Percentiles rank a stretch among this genome's conserved stretches.
Evolutionary conservation across 352 stramenopile genomes (phyloP).

Genomic region (Aphanomyces stellatus): DNA sequence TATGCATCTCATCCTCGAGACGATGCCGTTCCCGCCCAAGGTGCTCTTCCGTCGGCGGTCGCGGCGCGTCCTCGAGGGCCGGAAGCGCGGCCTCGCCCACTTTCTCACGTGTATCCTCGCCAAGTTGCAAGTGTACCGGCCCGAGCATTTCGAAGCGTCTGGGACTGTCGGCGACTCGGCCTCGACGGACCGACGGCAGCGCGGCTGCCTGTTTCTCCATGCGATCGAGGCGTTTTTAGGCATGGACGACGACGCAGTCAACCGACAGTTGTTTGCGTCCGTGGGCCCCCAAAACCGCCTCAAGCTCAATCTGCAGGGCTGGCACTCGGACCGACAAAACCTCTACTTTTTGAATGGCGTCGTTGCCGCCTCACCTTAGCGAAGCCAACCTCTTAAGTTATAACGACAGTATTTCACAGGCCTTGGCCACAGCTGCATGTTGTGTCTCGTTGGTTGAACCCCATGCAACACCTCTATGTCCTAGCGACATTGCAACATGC

Average conservation of each 20-base stretch:
- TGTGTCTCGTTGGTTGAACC: no score
- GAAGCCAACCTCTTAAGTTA: not conserved
- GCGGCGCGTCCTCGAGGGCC: constrained; percentile 25
- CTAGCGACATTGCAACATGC: no score
- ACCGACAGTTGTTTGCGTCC: constrained; percentile 20
- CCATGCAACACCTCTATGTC: no score
- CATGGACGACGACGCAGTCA: constrained; percentile 22
- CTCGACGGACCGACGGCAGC: not conserved
- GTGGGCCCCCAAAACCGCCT: constrained; percentile 22
- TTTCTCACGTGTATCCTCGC: constrained; percentile 30
- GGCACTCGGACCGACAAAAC: constrained; percentile 35
- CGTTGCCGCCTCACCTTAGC: not conserved
- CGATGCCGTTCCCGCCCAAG: constrained; percentile 42
- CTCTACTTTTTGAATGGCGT: constrained; percentile 22
- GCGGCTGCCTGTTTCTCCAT: constrained; percentile 17
- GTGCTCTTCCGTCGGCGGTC: constrained; percentile 37
- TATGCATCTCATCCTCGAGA: constrained; percentile 32
- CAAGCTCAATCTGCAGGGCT: constrained; percentile 35
- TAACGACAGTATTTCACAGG: no score
- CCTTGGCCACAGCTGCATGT: no score
- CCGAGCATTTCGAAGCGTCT: constrained; percentile 25
- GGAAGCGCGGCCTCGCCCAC: constrained; percentile 22
- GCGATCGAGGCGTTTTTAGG: constrained; percentile 33
- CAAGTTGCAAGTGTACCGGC: constrained; percentile 29
- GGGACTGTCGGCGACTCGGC: constrained; percentile 4